A percentile compares a stretch with the other conserved stretches of the same genome.
Conservation (phyloP, 192 early-diverging fungal genomes). For the Mortierella claussenii region DNA sequence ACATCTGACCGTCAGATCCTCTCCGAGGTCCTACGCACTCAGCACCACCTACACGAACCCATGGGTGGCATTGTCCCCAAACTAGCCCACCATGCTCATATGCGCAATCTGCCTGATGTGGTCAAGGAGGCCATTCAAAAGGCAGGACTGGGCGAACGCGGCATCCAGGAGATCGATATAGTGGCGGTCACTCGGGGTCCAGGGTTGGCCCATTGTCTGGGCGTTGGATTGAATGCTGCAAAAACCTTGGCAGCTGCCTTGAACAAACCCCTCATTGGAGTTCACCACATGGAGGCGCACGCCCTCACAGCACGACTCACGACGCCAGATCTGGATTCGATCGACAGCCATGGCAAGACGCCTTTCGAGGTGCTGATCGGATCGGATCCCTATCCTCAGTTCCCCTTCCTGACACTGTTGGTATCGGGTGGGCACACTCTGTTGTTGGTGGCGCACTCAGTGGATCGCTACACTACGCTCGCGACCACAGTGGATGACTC, state of each 20-base stretch:
- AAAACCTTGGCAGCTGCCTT: slow-evolving; percentile 77
- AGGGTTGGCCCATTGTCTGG: slow-evolving; percentile 73
- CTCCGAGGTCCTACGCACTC: slow-evolving; percentile 68
- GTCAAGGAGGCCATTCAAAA: slow-evolving; percentile 68
- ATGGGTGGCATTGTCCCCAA: slow-evolving; percentile 82
- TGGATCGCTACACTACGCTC: slow-evolving; percentile 69
- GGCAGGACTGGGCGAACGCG: slow-evolving; percentile 56
- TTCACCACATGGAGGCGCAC: slow-evolving; percentile 90
- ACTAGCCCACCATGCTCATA: slow-evolving; percentile 72
- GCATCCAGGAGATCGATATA: slow-evolving; percentile 68
- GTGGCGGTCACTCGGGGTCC: slow-evolving; percentile 84
- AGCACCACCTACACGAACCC: slow-evolving; percentile 73
- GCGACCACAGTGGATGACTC: slow-evolving; percentile 81
- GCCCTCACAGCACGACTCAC: slow-evolving; percentile 79
- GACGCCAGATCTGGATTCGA: slow-evolving; percentile 21
- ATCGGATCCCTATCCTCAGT: slow-evolving; percentile 53
- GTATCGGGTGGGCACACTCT: slow-evolving; percentile 84
- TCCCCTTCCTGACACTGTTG: slow-evolving; percentile 78
- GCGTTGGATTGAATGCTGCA: slow-evolving; percentile 76
- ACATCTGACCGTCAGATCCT: slow-evolving; percentile 71
- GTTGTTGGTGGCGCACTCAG: slow-evolving; percentile 63
- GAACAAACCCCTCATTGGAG: slow-evolving; percentile 75
- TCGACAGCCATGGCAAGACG: neutral
- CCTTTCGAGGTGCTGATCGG: neutral
- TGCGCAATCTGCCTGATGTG: slow-evolving; percentile 68